These are phyloP conservation scores for Coccomyxa sp. DNA, from an alignment of 139 green algal species.

Conservation along the genomic window DNA sequence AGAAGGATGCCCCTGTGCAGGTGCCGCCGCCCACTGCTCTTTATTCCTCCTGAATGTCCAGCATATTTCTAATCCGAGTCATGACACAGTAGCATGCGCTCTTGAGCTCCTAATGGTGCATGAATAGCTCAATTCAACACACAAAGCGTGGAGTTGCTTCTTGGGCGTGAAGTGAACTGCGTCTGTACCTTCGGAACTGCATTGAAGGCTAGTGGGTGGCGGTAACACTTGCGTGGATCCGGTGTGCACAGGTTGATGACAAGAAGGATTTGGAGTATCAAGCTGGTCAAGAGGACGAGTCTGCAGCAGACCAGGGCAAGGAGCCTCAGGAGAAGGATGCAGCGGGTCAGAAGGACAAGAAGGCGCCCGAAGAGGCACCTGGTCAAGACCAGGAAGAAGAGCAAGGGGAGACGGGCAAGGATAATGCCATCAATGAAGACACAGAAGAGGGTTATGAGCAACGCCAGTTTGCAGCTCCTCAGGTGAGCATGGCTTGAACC, in stretches of 20 bases:
- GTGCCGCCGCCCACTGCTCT: not conserved
- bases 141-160: too few species aligned
- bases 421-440: slow-evolving; percentile 39
- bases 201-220: too few species aligned
- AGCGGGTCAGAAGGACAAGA: slow-evolving; percentile 15
- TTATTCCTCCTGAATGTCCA: not conserved
- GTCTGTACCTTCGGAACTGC: too few species aligned
- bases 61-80: too few species aligned
- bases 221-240: too few species aligned
- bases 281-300: slow-evolving; percentile 44
- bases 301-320: slow-evolving; percentile 22
- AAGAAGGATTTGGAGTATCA: slow-evolving; percentile 71
- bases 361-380: slow-evolving; percentile 30
- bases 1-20: slow-evolving; percentile 48
- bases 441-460: slow-evolving; percentile 37
- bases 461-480: slow-evolving; percentile 8
- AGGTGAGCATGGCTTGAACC: not conserved
- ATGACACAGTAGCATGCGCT: too few species aligned
- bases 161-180: too few species aligned
- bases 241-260: slow-evolving; percentile 51
- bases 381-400: slow-evolving; percentile 31
- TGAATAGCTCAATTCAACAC: too few species aligned
- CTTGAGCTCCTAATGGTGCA: too few species aligned
- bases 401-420: slow-evolving; percentile 30
- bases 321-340: slow-evolving; percentile 27